Conservation (phyloP, 371 early-diverging fungal species). For the Zopfochytrium polystomum region DNA sequence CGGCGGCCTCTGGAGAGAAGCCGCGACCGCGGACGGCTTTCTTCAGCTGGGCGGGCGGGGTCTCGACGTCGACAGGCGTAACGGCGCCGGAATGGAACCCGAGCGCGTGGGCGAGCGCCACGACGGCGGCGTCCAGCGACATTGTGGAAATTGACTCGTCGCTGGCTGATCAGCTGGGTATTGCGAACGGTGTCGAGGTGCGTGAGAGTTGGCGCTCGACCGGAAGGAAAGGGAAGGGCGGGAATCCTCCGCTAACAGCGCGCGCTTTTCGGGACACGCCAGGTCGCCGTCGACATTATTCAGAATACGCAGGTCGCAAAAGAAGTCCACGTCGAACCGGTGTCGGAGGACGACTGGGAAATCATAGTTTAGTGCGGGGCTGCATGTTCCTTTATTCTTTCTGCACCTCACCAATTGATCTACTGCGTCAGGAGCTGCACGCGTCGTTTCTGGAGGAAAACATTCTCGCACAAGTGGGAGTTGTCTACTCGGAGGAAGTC, state of each 20-base stretch:
- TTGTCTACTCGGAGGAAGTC: conserved; percentile 63
- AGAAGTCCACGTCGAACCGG: conserved; percentile 74
- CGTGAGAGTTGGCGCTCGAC: too few species aligned
- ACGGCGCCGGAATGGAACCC: too few species aligned
- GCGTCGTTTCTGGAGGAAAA: conserved; percentile 78
- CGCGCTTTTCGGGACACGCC: too few species aligned
- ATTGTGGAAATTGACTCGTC: too few species aligned
- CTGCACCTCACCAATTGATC: not conserved
- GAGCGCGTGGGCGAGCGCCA: too few species aligned
- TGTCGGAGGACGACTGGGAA: conserved; percentile 84
- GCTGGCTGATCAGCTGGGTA: too few species aligned
- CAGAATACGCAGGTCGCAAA: conserved; percentile 55
- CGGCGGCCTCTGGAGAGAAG: not conserved
- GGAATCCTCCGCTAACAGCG: too few species aligned
- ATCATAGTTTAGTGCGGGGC: conserved; percentile 68
- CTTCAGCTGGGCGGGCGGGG: too few species aligned
- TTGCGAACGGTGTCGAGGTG: too few species aligned
- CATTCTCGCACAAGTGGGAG: conserved; percentile 70
- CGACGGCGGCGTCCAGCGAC: too few species aligned
- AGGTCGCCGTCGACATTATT: conserved; percentile 66
- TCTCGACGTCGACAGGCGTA: too few species aligned
- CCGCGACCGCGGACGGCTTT: not conserved
- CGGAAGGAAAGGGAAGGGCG: too few species aligned
- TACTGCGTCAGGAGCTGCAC: conserved; percentile 62
- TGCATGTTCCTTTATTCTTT: not conserved